Base-by-base conservation (phyloP, 257 asterid species). In the Striga asiatica region DNA sequence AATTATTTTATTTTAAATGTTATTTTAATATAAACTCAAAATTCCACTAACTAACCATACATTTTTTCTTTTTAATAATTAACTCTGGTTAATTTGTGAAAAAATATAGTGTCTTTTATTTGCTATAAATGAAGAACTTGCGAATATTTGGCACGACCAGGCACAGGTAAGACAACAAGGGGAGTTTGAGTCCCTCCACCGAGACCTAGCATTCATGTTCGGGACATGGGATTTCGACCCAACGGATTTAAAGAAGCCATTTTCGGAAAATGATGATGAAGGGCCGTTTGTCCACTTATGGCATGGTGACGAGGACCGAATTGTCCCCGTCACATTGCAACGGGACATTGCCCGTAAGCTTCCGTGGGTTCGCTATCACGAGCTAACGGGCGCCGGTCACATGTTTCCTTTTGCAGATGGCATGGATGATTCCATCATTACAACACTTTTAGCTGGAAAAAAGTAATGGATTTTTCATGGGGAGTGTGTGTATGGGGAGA, bases 141-240 rank as follows among this genome's bases (percentile, higher is more conserved):
- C n/a, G n/a, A n/a, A n/a, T n/a, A n/a, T n/a, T 50, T 59, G 20
- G 16, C 42, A 17, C 6, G 17, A 23, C 6, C 76, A 75, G 88
- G 76, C 78, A 5, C 71, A 71, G 23, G 56, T 71, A 43, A 74
- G 78, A 27, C 94, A 81, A 20, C 94, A 83, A 73, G 96, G 96
- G 22, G 84, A 81, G 14, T 75, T 61, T 5, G 94, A 79, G 71
- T 77, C 94, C 14, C 59, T 79, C 18, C 78, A 75, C 61, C 89
- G 83, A 7, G 94, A 83, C 64, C 3, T 77, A 31, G 77, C 64
- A 29, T 17, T 74, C 27, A 79, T 71, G 18, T 83, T 79, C 4
- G 83, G 88, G 39, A 77, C 48, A 2, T 87, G 94, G 96, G 94
- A 87, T 28, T 83, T 81, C 22, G 80, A 71, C 23, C 96, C 92